phyloP scores from a whole-genome alignment of 2,329 filamentous ascomycete genomes.

The Furcasterigmium furcatum region DNA sequence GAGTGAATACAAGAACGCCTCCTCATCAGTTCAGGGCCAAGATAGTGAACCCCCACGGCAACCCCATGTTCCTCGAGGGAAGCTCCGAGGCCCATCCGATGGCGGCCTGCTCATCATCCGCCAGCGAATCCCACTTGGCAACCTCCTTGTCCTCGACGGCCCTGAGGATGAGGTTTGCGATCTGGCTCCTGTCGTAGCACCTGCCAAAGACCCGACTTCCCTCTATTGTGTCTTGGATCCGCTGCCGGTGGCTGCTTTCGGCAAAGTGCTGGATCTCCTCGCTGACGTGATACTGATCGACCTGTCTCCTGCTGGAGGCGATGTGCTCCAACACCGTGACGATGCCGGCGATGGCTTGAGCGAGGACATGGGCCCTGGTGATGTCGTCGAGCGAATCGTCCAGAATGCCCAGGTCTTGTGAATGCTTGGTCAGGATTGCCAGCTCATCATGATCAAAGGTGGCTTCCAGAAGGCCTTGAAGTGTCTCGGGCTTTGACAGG shows the following conservation, averaged over 20 bases:
- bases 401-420: neutral
- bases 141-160: constrained; percentile 19
- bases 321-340: constrained; percentile 24
- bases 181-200: constrained; percentile 26
- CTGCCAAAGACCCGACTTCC: constrained; percentile 22
- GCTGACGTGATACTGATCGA: constrained; percentile 9
- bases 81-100: constrained; percentile 23
- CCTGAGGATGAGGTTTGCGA: constrained; percentile 25
- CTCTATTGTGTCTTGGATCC: constrained; percentile 25
- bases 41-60: constrained; percentile 32
- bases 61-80: constrained; percentile 28
- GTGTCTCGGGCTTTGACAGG: constrained; percentile 14
- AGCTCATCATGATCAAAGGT: constrained; percentile 27
- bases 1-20: constrained; percentile 4
- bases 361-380: constrained; percentile 26
- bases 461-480: constrained; percentile 22
- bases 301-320: constrained; percentile 2
- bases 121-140: neutral
- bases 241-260: constrained; percentile 20
- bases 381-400: constrained; percentile 21
- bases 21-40: constrained; percentile 28
- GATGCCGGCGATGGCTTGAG: constrained; percentile 29
- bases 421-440: constrained; percentile 24
- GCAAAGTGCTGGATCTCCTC: constrained; percentile 25
- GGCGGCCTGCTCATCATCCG: constrained; percentile 14